A percentile compares a stretch with the other conserved stretches of the same genome.
phyloP scores from a whole-genome alignment of 2,329 filamentous ascomycete species.

The Grosmannia serpens region DNA sequence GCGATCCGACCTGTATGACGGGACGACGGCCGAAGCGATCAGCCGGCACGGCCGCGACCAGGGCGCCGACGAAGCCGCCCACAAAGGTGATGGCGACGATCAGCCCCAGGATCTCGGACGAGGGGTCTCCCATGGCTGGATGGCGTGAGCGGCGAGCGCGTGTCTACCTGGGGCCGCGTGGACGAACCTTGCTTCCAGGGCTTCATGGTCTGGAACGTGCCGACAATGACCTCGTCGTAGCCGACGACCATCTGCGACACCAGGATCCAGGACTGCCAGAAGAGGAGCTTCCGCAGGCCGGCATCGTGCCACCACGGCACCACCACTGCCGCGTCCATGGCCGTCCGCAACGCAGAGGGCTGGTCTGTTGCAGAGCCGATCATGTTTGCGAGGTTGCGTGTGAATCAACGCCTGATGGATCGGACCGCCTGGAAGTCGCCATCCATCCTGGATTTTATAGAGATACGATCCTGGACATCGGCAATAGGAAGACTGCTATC shows the following conservation, averaged over 20 bases:
- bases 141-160: too few species aligned
- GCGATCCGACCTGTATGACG: background rate
- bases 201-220: background rate
- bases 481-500: background rate
- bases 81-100: background rate
- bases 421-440: too few species aligned
- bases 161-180: too few species aligned
- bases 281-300: background rate
- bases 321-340: background rate
- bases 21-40: background rate
- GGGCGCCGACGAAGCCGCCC: background rate
- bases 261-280: background rate
- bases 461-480: background rate
- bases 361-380: background rate
- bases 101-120: background rate
- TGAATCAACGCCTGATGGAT: background rate
- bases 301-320: background rate
- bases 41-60: background rate
- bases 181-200: background rate
- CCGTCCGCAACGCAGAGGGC: background rate
- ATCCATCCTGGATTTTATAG: background rate
- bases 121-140: background rate
- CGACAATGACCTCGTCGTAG: background rate
- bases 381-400: background rate
- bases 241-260: background rate